These are phyloP conservation scores for Coprinopsis cinerea DNA, from an alignment of 768 basidiomycete genomes.

Conservation along the genomic window DNA sequence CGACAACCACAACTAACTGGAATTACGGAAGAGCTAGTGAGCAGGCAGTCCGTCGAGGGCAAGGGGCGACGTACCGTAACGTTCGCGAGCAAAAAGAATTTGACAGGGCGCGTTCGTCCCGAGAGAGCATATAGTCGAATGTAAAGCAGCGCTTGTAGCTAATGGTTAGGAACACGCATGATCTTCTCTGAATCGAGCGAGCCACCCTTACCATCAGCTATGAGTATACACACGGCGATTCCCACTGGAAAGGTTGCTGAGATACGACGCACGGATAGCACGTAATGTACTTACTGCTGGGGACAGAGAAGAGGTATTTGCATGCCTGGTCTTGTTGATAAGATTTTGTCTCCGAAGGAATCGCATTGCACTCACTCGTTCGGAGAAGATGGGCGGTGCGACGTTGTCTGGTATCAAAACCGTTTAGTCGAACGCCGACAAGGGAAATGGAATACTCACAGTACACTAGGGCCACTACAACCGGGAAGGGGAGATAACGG, in stretches of 20 bases:
- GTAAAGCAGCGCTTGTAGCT: background rate
- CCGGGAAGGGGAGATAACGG: background rate
- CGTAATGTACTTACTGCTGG: background rate
- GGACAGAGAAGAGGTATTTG: background rate
- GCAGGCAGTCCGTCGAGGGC: background rate
- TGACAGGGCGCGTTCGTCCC: background rate
- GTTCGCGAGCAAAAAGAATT: background rate
- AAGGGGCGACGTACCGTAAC: background rate
- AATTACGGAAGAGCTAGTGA: background rate
- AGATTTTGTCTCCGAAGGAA: background rate
- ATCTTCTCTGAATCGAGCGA: background rate
- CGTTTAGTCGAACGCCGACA: background rate
- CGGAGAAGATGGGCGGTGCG: background rate
- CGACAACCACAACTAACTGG: background rate
- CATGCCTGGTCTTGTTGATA: background rate
- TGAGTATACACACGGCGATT: background rate
- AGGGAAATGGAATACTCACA: background rate
- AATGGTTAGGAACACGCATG: background rate
- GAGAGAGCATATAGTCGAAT: slow-evolving; percentile 1
- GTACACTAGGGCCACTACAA: background rate
- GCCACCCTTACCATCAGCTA: background rate
- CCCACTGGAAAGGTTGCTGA: background rate
- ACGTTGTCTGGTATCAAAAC: background rate
- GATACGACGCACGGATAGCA: too few species aligned
- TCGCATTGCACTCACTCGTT: background rate